phyloP scores from a whole-genome alignment of 371 early-diverging fungal species.

The Parasitella parasitica region DNA sequence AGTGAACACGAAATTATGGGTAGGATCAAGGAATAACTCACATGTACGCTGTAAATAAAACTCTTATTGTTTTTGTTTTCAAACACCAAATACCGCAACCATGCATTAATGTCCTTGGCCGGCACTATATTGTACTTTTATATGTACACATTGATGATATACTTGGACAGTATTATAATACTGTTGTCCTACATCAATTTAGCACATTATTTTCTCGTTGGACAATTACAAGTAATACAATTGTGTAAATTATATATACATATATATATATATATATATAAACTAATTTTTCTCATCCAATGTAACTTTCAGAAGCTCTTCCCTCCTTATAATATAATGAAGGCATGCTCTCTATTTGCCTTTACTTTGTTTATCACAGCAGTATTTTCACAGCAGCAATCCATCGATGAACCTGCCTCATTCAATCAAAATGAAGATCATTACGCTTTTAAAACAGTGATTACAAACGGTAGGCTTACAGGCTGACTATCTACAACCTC shows the following conservation, averaged over 20 bases:
- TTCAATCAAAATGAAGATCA: background rate
- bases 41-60: background rate
- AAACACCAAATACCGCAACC: no score
- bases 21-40: slow-evolving; percentile 3
- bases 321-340: background rate
- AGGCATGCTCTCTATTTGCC: background rate
- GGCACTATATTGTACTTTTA: no score
- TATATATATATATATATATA: no score
- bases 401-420: background rate
- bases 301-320: background rate
- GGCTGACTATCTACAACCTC: background rate
- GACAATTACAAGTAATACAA: slow-evolving; percentile 1
- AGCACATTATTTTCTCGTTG: slow-evolving; percentile 16
- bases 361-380: background rate
- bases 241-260: background rate
- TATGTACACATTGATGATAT: no score
- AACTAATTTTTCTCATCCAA: background rate
- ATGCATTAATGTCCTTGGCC: no score
- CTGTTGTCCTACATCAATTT: background rate
- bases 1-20: slow-evolving; percentile 10
- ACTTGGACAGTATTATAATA: no score
- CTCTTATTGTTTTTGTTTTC: no score
- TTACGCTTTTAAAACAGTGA: background rate
- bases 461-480: slow-evolving; percentile 8
- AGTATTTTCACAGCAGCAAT: background rate